Evolutionary conservation across 2,329 filamentous ascomycete genomes (phyloP).

Genomic region (Microsporum ferrugineum): DNA sequence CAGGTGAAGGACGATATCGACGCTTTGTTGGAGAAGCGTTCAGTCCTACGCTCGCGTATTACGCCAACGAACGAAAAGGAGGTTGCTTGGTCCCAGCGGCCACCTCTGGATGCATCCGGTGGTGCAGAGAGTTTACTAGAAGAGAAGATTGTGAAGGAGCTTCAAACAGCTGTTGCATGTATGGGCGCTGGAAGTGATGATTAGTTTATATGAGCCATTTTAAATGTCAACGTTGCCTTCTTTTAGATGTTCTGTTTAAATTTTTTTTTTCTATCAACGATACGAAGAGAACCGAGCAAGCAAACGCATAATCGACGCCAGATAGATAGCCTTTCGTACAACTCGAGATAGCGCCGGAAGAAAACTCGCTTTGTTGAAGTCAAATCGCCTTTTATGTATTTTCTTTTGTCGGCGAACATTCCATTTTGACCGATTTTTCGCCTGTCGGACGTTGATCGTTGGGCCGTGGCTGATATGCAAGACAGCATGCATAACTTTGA

Average conservation of each 20-base stretch:
- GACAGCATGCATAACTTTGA: background rate
- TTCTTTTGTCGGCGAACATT: background rate
- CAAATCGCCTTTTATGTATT: background rate
- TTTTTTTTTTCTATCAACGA: background rate
- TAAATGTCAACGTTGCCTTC: background rate
- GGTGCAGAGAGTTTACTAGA: constrained; percentile 57
- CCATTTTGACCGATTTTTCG: background rate
- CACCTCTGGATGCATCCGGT: constrained; percentile 29
- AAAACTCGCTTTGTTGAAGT: background rate
- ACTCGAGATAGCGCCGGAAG: background rate
- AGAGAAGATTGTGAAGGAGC: constrained; percentile 59
- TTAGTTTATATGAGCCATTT: constrained; percentile 10
- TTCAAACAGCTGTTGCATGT: constrained; percentile 44
- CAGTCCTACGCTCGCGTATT: constrained; percentile 59
- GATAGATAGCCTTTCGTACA: background rate
- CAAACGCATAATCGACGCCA: background rate
- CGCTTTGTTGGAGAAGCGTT: constrained; percentile 61
- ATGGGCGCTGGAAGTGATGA: constrained; percentile 28
- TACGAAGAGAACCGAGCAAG: background rate
- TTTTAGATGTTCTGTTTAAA: background rate
- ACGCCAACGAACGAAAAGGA: constrained; percentile 64
- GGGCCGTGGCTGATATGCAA: background rate
- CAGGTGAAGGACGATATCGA: constrained; percentile 71
- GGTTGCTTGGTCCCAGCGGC: constrained; percentile 45
- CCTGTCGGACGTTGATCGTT: background rate